Base-by-base conservation (phyloP, 192 early-diverging fungal genomes). In the Borealophlyctis nickersoniae region DNA sequence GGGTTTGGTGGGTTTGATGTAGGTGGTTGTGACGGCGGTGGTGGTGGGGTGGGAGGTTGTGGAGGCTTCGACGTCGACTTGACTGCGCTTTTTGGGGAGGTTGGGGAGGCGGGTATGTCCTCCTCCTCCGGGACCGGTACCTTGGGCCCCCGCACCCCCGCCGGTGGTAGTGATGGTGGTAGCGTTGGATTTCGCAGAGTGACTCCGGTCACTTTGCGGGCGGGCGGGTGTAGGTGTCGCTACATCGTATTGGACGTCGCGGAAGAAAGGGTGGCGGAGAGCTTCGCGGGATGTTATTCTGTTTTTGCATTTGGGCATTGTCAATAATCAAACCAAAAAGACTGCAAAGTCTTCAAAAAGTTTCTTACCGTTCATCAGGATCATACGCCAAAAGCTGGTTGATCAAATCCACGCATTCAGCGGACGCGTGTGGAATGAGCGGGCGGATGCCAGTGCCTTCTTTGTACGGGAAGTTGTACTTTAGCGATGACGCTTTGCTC, bases 401-500 rank as follows among this genome's bases (percentile, higher is more conserved):
- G 32, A 83, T 75, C 19, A 83, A 59, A 61, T 79, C 77, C 24
- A 83, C 61, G 58, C 78, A 81, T 13, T 81, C 77, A 13, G 56
- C 36, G 2, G 72, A 39, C 3, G 74, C 70, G 55, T 78, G 71
- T 24, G 78, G 81, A 34, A 80, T 54, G 39, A 83, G 48, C 4
- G 74, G 49, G 28, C 66, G 55, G 23, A 83, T 71, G 19, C 81
- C 81, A 1, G 79, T 77, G 3, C 81, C 81, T 63, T 81, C 75
- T 60, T 75, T 76, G 16, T 54, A 56, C 27, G 78, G 67, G 54
- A 83, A 83, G 64, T 79, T 81, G 63, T 81, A 83, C 53, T 83
- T 78, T 53, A 65, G 59, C 50, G 69, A 31, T 36, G 52, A 35
- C 57, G 70, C 58, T 66, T 76, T 67, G 34, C 70, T 45, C 45